Evolutionary conservation across 169 alveolate species (phyloP).

Genomic region (Plasmodium knowlesi): DNA sequence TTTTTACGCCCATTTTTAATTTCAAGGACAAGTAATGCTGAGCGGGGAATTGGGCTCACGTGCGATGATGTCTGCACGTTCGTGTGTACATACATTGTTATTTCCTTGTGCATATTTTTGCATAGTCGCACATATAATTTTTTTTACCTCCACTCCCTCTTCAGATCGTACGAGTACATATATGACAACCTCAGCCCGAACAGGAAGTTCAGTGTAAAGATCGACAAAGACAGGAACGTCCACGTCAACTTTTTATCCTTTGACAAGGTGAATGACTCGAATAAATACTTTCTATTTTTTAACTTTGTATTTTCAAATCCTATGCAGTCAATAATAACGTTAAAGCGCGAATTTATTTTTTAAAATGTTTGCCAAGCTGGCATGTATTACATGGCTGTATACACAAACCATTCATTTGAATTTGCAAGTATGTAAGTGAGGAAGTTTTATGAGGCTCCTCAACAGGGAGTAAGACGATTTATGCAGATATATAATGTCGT

Average conservation of each 20-base stretch:
- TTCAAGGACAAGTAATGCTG: slow-evolving; percentile 65
- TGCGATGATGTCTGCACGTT: not conserved
- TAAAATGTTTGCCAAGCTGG: slow-evolving; percentile 4
- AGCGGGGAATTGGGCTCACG: not conserved
- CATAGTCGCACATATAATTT: not conserved
- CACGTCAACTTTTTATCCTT: slow-evolving; percentile 64
- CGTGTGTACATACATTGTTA: not conserved
- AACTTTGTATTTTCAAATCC: slow-evolving; percentile 65
- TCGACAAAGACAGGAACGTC: slow-evolving; percentile 65
- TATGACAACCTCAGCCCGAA: slow-evolving; percentile 47
- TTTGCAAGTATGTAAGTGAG: not conserved
- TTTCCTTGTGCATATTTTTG: not conserved
- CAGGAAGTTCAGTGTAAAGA: slow-evolving; percentile 55
- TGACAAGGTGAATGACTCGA: slow-evolving; percentile 68
- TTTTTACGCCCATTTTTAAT: slow-evolving; percentile 70
- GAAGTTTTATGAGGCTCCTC: not conserved
- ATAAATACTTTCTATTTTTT: slow-evolving; percentile 65
- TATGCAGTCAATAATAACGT: slow-evolving; percentile 64
- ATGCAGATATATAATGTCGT: not conserved
- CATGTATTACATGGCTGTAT: not conserved
- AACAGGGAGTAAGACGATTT: not conserved
- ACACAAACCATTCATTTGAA: not conserved
- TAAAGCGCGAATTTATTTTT: slow-evolving; percentile 65
- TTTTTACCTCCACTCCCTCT: not conserved
- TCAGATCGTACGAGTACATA: slow-evolving; percentile 39